Base-by-base conservation (phyloP, 768 basidiomycete genomes). In the Russula virescens region DNA sequence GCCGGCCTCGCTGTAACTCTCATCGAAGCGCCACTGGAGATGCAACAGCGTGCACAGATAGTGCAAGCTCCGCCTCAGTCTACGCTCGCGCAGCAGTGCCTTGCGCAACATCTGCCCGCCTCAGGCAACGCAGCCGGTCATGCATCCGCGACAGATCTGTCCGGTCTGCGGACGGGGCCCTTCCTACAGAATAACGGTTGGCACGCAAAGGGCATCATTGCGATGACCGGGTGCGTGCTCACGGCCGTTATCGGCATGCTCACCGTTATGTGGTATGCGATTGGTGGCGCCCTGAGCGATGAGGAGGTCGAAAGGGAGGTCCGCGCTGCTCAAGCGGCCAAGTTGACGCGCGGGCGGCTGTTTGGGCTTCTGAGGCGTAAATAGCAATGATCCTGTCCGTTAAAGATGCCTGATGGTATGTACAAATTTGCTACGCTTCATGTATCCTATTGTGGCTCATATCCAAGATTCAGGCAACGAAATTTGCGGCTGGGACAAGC, bases 51-150 rank as follows among this genome's bases (percentile, higher is more conserved):
- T 38, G 62, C 65, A 19, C 66, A 71, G 9, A 73, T 73, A 50
- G 73, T 61, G 18, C 71, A 88, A 28, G 93, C 94, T 0, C 77
- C 82, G 13, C 73, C 67, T 42, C n/a, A n/a, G n/a, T 66, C 54
- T 9, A 16, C 42, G 16, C 58, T 96, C 68, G 75, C 75, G 57
- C 85, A 93, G 64, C 88, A 98, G 64, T 99, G 96, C 73, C 72
- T 76, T 2, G 77, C 81, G 26, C 83, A 82, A 45, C 80, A 81
- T 11, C 71, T 80, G 46, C 83, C 85, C 0, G 75, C 74, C 5
- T 81, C 81, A 1, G 96, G 96, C 13, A 99, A 99, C 73, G 94
- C 92, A 0, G 96, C 91, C 14, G 96, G 96, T 0, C 80, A 83
- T 66, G 80, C 80, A 2, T 85, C 83, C 23, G 74, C 83, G 16